These are phyloP conservation scores for Dacryopinax spathularia DNA, from an alignment of 768 basidiomycete species.

Conservation along the genomic window DNA sequence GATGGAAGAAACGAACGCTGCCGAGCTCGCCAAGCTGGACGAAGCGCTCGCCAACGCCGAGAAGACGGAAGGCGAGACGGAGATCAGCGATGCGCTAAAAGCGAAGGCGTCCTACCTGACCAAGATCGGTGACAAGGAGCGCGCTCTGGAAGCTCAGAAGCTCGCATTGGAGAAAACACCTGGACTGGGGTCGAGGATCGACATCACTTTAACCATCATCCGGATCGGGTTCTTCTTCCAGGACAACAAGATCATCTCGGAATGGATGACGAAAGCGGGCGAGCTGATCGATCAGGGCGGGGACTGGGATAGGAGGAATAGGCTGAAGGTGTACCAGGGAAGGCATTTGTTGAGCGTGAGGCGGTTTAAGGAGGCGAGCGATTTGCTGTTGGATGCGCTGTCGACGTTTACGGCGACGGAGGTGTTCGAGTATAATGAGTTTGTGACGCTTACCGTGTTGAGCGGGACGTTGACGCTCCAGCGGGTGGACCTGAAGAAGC, in stretches of 20 bases:
- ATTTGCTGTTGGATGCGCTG: conserved; percentile 76
- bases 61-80: conserved; percentile 83
- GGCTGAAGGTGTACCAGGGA: conserved; percentile 89
- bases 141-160: conserved; percentile 61
- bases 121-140: conserved; percentile 68
- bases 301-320: conserved; percentile 94
- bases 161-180: conserved; percentile 82
- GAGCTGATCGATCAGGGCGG: conserved; percentile 89
- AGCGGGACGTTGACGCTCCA: conserved; percentile 61
- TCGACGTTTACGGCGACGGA: conserved; percentile 92
- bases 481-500: conserved; percentile 81
- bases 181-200: conserved; percentile 83
- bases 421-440: conserved; percentile 74
- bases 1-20: conserved; percentile 56
- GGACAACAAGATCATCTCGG: conserved; percentile 55
- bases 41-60: conserved; percentile 70
- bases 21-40: conserved; percentile 60
- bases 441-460: conserved; percentile 73
- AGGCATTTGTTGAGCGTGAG: conserved; percentile 73
- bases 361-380: conserved; percentile 79
- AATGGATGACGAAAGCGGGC: conserved; percentile 65
- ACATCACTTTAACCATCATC: conserved; percentile 76
- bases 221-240: conserved; percentile 83
- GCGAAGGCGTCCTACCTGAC: conserved; percentile 76
- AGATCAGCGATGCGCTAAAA: conserved; percentile 77